Conservation (phyloP, 2,329 filamentous ascomycete species). For the Pseudogymnoascus sp. region DNA sequence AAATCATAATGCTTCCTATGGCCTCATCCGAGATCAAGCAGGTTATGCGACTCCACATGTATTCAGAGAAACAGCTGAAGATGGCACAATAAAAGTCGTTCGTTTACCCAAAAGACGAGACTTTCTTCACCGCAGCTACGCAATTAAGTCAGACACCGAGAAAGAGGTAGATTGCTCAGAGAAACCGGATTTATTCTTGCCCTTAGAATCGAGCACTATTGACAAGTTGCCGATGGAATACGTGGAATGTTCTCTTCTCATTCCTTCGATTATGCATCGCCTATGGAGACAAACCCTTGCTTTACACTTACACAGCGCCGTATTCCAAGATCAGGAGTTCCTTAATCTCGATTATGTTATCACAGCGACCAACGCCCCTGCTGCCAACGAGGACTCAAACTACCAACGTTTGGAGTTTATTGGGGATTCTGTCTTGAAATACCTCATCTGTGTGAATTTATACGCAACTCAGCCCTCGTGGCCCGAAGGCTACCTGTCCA, state of each 20-base stretch:
- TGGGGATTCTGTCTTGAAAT: conserved; percentile 77
- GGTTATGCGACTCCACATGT: background rate
- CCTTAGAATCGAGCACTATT: background rate
- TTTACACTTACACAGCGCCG: conserved; percentile 45
- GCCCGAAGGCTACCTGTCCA: conserved; percentile 69
- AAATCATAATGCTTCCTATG: background rate
- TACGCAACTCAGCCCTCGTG: conserved; percentile 49
- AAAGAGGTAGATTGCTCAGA: background rate
- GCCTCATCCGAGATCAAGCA: conserved; percentile 4
- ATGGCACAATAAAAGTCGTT: background rate
- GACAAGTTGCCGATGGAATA: conserved; percentile 22
- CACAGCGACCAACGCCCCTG: conserved; percentile 61
- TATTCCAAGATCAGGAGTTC: conserved; percentile 47
- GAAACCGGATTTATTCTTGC: background rate
- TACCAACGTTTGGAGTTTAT: conserved; percentile 84
- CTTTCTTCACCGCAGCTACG: conserved; percentile 40
- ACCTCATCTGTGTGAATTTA: conserved; percentile 58
- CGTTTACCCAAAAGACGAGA: conserved; percentile 48
- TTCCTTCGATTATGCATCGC: conserved; percentile 66
- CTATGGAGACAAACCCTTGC: conserved; percentile 58
- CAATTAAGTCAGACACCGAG: background rate
- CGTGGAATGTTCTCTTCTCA: conserved; percentile 48
- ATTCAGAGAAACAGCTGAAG: background rate
- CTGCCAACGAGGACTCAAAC: conserved; percentile 50
- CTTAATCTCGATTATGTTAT: conserved; percentile 46